Evolutionary conservation across 306 rosid species (phyloP), one percentile per base, ranked within the genome.

Genomic region (Argentina anserina): DNA sequence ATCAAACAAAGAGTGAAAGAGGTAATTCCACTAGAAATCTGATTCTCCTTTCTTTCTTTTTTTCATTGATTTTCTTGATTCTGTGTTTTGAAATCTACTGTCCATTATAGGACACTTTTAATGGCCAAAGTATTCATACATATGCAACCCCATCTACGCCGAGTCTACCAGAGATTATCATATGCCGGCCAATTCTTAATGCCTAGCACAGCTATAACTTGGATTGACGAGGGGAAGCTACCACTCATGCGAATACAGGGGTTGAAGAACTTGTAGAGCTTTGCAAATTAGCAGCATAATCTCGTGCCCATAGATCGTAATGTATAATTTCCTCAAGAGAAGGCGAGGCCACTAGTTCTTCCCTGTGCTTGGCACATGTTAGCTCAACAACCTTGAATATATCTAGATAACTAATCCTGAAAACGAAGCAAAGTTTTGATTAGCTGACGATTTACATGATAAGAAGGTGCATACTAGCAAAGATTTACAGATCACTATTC

Each of bases 251-350:
- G 28, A 76, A 82, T 73, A 90, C 78, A 31, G 97, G 93, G 43
- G 78, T 81, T 9, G 47, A 79, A 63, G 47, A 79, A 63, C 60
- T 82, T 1, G 83, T 42, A 29, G 90, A 79, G 63, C 73, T 81
- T 31, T 75, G 88, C 87, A 91, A 70, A 71, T 69, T 75, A 40
- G 90, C 90, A 67, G 99, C 99, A 63, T 80, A 95, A 62, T 84
- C 78, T 31, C 99, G 76, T 1, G 99, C 99, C 99, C 99, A 95
- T 58, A 73, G 73, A 79, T 95, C 97, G 28, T 85, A 95, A 64
- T 95, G 96, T 75, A 95, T 40, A 21, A 95, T 95, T 76, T 95
- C 99, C 78, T 95, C 99, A 1, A 95, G 97, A 56, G 99, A 89
- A 56, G 99, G 99, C 0, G 91, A 75, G 46, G 81, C 5, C 42